Evolutionary conservation across 495 filamentous ascomycete genomes (phyloP), one percentile per base, ranked within the genome.

Genomic region (Trichoderma virens): DNA sequence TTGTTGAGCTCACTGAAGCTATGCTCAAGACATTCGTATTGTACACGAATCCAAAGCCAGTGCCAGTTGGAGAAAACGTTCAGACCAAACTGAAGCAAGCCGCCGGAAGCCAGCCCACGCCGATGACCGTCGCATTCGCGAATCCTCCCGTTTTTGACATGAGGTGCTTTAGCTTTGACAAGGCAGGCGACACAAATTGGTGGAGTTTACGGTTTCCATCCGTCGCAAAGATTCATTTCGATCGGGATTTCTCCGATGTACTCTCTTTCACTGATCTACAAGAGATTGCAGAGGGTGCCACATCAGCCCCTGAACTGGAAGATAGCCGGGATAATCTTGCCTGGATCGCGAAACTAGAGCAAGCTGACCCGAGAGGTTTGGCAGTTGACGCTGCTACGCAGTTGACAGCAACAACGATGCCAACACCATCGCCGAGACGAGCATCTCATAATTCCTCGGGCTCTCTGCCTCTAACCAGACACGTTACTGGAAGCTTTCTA

Each of bases 281-380:
- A 45, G 71, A 75, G 9, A 70, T 79, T 63, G 79, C 79, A 0
- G 59, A 65, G 23, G 67, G 73, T n/a, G 73, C 74, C 38, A 77
- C 65, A n/a, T 67, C 71, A 30, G 59, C 65, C 30, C 68, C 73
- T 0, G 66, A 71, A 1, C 65, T 71, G 0, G 77, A 76, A 18
- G 66, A 83, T 32, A 75, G 74, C n/a, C 74, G 84, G 34, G 81
- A 88, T 66, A 73, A 81, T 67, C 73, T 75, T 2, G 65, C 74
- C 1, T 90, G 86, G 85, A 70, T 79, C 31, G 76, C 80, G 14
- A 81, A 79, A 7, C 68, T 90, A 13, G 80, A 84, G 62, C 66
- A 68, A 43, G 75, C 80, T 1, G 81, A 82, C 60, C 73, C 74
- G 7, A 63, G 68, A 3, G 65, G 68, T n/a, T 62, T 71, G 31